These are phyloP conservation scores for Neonectria coccinea DNA, from an alignment of 2,329 filamentous ascomycete species.

Conservation along the genomic window DNA sequence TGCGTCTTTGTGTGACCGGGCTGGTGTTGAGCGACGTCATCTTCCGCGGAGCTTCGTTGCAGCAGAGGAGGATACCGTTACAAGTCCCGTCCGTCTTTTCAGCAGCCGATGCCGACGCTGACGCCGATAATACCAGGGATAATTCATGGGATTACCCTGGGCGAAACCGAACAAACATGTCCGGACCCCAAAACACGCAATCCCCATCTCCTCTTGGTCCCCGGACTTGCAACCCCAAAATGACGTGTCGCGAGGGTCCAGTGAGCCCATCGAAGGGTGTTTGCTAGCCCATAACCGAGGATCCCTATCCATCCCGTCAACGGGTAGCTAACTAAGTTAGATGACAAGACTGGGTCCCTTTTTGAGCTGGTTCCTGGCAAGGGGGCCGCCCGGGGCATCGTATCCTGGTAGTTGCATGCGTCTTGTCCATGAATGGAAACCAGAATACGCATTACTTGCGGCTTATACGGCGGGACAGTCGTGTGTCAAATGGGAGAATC, in stretches of 20 bases:
- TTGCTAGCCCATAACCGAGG: constrained; percentile 39
- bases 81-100: neutral
- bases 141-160: neutral
- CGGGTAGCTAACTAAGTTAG: constrained; percentile 6
- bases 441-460: neutral
- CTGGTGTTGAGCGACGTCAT: constrained; percentile 27
- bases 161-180: constrained; percentile 23
- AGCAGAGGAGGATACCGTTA: neutral
- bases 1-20: neutral
- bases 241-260: constrained; percentile 34
- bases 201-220: constrained; percentile 14
- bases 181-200: constrained; percentile 14
- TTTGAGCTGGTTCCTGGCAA: constrained; percentile 18
- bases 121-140: neutral
- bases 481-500: neutral
- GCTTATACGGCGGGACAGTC: constrained; percentile 1
- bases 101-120: neutral
- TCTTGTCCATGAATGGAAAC: neutral
- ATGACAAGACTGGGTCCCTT: neutral
- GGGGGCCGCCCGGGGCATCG: neutral
- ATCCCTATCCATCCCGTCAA: constrained; percentile 17
- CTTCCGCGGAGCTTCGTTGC: neutral
- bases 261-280: constrained; percentile 23
- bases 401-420: constrained; percentile 11
- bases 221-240: constrained; percentile 33